Percentiles rank a stretch among this genome's conserved stretches.
Evolutionary conservation across 2,329 filamentous ascomycete species (phyloP).

Genomic region (Xylariaceae sp.): DNA sequence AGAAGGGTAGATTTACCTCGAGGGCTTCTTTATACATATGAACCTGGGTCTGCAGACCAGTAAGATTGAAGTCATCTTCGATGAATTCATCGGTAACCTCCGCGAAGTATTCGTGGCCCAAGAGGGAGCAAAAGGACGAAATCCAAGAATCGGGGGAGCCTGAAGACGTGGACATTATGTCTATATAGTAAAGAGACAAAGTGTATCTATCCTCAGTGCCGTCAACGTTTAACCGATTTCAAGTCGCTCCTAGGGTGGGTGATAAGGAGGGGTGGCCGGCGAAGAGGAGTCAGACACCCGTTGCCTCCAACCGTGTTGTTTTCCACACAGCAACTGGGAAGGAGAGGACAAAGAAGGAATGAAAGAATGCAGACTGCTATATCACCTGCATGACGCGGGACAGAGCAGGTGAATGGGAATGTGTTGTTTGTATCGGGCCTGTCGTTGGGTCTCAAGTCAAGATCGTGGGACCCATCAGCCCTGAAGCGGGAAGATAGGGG

Average conservation of each 20-base stretch:
- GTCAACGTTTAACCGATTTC: constrained; percentile 2
- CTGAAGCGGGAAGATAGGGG: too few species aligned
- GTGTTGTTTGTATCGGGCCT: too few species aligned
- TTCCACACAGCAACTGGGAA: constrained; percentile 15
- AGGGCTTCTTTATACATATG: constrained; percentile 98
- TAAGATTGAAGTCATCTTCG: constrained; percentile 99
- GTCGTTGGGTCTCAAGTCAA: too few species aligned
- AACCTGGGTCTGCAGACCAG: constrained; percentile 88
- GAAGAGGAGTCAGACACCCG: constrained; percentile 7
- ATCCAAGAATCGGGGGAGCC: constrained; percentile 86
- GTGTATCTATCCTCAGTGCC: constrained; percentile 6
- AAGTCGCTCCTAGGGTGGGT: constrained; percentile 10
- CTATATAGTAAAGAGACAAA: constrained; percentile 3
- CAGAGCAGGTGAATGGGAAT: too few species aligned
- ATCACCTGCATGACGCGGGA: constrained; percentile 25
- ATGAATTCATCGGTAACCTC: constrained; percentile 99
- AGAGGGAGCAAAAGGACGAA: constrained; percentile 87
- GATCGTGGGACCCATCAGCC: too few species aligned
- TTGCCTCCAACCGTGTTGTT: constrained; percentile 9
- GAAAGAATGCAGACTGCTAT: constrained; percentile 15
- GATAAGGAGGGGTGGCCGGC: constrained; percentile 1
- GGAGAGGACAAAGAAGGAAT: constrained; percentile 2
- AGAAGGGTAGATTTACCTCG: constrained; percentile 52
- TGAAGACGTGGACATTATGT: constrained; percentile 55
- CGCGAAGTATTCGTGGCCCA: constrained; percentile 98